These are phyloP conservation scores for Candida ortonii DNA, from an alignment of 805 yeast species.

Conservation along the genomic window DNA sequence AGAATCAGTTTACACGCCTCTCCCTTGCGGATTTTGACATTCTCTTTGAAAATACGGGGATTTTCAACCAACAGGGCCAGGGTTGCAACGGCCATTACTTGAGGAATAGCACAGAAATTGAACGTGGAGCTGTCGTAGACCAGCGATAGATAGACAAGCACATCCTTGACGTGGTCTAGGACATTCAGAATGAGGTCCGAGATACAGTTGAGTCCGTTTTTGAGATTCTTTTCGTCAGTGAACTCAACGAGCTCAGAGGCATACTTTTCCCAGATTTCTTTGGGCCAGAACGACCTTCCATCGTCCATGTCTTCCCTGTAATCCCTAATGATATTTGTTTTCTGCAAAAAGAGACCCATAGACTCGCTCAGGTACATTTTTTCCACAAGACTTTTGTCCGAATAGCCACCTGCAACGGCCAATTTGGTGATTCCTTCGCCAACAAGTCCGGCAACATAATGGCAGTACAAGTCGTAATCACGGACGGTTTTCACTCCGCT, in stretches of 20 bases:
- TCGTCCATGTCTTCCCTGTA: slow-evolving; percentile 88
- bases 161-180: slow-evolving; percentile 72
- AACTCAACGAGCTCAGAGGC: slow-evolving; percentile 63
- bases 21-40: slow-evolving; percentile 90
- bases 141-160: slow-evolving; percentile 68
- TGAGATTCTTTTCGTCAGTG: slow-evolving; percentile 42
- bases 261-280: slow-evolving; percentile 86
- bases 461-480: slow-evolving; percentile 90
- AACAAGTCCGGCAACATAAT: slow-evolving; percentile 95
- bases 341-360: slow-evolving; percentile 95
- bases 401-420: slow-evolving; percentile 72
- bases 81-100: slow-evolving; percentile 98
- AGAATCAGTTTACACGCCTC: slow-evolving; percentile 75
- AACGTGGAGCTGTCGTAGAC: slow-evolving; percentile 80
- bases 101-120: slow-evolving; percentile 96
- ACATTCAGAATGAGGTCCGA: slow-evolving; percentile 80
- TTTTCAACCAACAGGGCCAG: slow-evolving; percentile 82
- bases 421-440: slow-evolving; percentile 93
- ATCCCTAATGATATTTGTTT: slow-evolving; percentile 94
- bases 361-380: slow-evolving; percentile 63
- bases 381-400: slow-evolving; percentile 50
- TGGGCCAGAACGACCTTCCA: slow-evolving; percentile 95
- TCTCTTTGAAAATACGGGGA: slow-evolving; percentile 60
- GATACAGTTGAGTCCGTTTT: slow-evolving; percentile 69
- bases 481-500: slow-evolving; percentile 74